Conservation (phyloP, 257 asterid species). For the Primulina eburnea region DNA sequence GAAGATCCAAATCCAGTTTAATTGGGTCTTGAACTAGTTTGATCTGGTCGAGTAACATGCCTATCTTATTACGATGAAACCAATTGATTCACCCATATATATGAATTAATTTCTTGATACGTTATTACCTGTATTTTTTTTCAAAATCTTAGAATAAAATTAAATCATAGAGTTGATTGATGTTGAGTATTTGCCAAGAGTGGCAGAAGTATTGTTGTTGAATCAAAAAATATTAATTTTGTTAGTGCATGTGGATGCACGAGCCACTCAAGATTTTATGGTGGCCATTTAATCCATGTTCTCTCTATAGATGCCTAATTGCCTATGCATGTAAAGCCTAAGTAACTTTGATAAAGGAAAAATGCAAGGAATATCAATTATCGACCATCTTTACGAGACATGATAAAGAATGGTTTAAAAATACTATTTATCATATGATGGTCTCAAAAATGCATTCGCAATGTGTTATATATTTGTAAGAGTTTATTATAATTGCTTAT, state of each 20-base stretch:
- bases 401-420: neutral
- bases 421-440: no score
- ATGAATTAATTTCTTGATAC: no score
- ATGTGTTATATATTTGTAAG: no score
- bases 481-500: no score
- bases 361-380: slow-evolving; percentile 20
- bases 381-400: neutral
- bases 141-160: no score
- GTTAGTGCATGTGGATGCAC: slow-evolving; percentile 28
- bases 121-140: no score
- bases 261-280: slow-evolving; percentile 23
- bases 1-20: no score
- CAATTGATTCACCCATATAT: no score
- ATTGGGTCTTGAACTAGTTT: no score
- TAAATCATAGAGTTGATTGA: neutral
- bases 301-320: neutral
- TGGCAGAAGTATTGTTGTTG: neutral
- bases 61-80: no score
- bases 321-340: neutral
- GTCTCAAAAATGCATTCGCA: no score
- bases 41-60: no score
- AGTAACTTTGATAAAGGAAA: neutral
- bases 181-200: neutral
- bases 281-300: slow-evolving; percentile 3
- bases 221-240: neutral